Percentiles rank a stretch among this genome's conserved stretches.
These are phyloP conservation scores for Elongisporangium anandrum DNA, from an alignment of 352 stramenopile genomes.

Conservation along the genomic window DNA sequence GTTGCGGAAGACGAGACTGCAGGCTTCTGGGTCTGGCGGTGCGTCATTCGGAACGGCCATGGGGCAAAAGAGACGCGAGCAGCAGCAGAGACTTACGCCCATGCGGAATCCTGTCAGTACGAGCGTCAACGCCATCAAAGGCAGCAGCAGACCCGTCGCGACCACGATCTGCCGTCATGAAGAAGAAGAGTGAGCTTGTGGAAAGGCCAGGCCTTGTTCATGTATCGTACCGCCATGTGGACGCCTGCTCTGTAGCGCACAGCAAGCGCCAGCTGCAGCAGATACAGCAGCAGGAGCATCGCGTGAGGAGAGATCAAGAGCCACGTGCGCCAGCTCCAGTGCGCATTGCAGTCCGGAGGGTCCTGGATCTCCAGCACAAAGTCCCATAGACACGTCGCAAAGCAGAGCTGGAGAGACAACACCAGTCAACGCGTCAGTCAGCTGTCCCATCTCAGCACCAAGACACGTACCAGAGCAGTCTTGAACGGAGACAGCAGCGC, in stretches of 20 bases:
- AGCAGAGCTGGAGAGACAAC: background rate
- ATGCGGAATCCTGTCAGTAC: constrained; percentile 12
- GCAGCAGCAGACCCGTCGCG: background rate
- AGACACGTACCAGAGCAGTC: background rate
- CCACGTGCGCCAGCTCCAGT: background rate
- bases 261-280: background rate
- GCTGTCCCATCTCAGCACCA: background rate
- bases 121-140: background rate
- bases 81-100: constrained; percentile 31
- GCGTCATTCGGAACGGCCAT: constrained; percentile 9
- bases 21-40: constrained; percentile 15
- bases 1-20: constrained; percentile 23
- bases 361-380: background rate
- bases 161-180: background rate
- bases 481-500: background rate
- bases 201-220: background rate
- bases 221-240: background rate
- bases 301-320: background rate
- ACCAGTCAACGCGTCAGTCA: background rate
- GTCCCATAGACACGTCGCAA: background rate
- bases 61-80: constrained; percentile 23
- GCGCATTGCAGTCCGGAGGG: background rate
- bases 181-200: background rate
- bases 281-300: background rate
- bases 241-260: background rate